A percentile compares a stretch with the other conserved stretches of the same genome.
Conservation (phyloP, 495 filamentous ascomycete species). For the Penicilliopsis zonata region DNA sequence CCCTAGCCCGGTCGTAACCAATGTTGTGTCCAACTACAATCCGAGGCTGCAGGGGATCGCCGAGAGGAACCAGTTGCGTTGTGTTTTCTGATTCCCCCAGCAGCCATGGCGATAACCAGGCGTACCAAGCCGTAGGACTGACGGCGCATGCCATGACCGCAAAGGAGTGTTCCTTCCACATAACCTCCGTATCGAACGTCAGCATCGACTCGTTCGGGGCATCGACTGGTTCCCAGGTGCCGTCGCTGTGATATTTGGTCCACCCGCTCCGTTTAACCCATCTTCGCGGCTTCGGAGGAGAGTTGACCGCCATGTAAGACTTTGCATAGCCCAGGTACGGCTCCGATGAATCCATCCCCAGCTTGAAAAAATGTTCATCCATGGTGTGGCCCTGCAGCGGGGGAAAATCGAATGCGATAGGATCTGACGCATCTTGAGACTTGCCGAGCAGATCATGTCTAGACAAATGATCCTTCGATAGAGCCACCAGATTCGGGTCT, state of each 20-base stretch:
- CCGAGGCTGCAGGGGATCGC: conserved; percentile 53
- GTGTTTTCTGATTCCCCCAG: conserved; percentile 67
- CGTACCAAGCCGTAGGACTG: conserved; percentile 84
- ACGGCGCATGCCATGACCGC: conserved; percentile 95
- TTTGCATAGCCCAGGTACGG: conserved; percentile 74
- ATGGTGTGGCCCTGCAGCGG: conserved; percentile 64
- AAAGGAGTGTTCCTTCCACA: conserved; percentile 85
- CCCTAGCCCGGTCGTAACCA: conserved; percentile 84
- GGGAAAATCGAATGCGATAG: conserved; percentile 80
- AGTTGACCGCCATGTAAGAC: conserved; percentile 49
- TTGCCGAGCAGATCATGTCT: conserved; percentile 86
- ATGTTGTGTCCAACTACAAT: conserved; percentile 93
- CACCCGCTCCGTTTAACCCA: conserved; percentile 80
- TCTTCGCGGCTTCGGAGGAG: conserved; percentile 63
- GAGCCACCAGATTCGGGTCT: conserved; percentile 55
- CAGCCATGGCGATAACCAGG: conserved; percentile 94
- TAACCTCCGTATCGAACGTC: conserved; percentile 91
- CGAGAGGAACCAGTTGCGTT: conserved; percentile 75
- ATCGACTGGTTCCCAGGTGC: conserved; percentile 55
- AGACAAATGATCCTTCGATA: conserved; percentile 72
- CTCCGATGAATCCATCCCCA: conserved; percentile 79
- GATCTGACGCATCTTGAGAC: conserved; percentile 59
- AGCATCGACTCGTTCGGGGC: conserved; percentile 70
- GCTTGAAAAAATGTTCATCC: conserved; percentile 90
- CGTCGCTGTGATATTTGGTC: conserved; percentile 81